phyloP scores from a whole-genome alignment of 1,284 basidiomycete species.

The Trametes versicolor region DNA sequence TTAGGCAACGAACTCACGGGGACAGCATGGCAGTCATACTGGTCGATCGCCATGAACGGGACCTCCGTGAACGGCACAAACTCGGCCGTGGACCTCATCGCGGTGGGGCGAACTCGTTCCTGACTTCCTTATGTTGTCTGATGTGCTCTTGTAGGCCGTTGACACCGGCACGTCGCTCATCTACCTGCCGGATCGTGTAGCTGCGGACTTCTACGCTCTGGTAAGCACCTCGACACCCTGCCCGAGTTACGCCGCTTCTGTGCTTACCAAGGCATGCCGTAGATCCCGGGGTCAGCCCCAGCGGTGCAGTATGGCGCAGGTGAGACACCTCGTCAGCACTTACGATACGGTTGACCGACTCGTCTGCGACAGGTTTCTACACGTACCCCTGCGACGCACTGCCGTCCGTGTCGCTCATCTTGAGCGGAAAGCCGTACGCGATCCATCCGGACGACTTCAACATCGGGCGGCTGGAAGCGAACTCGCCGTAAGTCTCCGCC shows the following conservation, averaged over 20 bases:
- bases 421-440: conserved; percentile 60
- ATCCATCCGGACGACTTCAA: conserved; percentile 74
- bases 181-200: conserved; percentile 56
- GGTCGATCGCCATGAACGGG: conserved; percentile 59
- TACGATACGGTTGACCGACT: neutral
- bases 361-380: conserved; percentile 53
- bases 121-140: neutral
- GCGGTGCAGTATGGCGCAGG: conserved; percentile 55
- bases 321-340: conserved; percentile 27
- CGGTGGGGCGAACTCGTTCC: conserved; percentile 45
- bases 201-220: conserved; percentile 52
- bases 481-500: conserved; percentile 42
- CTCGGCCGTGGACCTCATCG: conserved; percentile 42
- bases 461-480: conserved; percentile 54
- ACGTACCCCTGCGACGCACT: conserved; percentile 57
- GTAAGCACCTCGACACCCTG: conserved; percentile 38
- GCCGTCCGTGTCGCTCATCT: conserved; percentile 56
- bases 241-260: neutral
- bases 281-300: conserved; percentile 60
- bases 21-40: conserved; percentile 56
- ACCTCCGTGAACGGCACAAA: conserved; percentile 46
- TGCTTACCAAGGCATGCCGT: neutral
- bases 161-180: conserved; percentile 71
- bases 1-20: neutral
- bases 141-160: conserved; percentile 53